Evolutionary conservation across 1,284 basidiomycete genomes (phyloP), one percentile per base, ranked within the genome.

Genomic region (Cutaneotrichosporon curvatum): DNA sequence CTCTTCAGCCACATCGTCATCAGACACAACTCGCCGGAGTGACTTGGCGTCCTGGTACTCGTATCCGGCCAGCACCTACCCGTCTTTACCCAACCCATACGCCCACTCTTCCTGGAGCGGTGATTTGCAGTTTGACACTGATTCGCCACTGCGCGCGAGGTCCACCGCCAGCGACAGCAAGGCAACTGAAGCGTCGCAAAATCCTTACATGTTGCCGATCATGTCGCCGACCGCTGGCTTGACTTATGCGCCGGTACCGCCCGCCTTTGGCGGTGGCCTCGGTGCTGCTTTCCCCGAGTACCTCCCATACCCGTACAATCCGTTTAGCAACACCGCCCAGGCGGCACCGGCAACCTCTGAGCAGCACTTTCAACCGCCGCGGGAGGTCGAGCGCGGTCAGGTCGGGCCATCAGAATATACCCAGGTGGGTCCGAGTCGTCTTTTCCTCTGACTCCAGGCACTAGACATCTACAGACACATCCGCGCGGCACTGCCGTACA

Each of bases 341-440:
- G 8, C 32, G n/a, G 8, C 14, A n/a, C 32, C 32, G 11, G 14
- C 14, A 7, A 9, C 32, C 8, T 15, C 32, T 34, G 32, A 28
- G 25, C 25, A 28, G 25, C 25, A 28, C 8, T 28, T 7, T 28
- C 25, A 28, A 12, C 25, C 25, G 15, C 32, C 5, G 32, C 32
- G 14, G 9, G 32, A 34, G 8, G 16, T 16, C 18, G 9, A 11
- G 14, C 30, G 33, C 22, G 37, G 38, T 4, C 39, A 41, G 32
- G 39, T 59, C 25, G 53, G 57, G 3, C 41, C 56, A 4, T 53
- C 57, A 2, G 60, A 65, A 15, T 68, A 62, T 41, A 55, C 64
- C 0, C 55, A 59, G 40, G 63, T 63, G 37, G 51, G 61, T 56
- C n/a, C n/a, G n/a, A n/a, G n/a, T n/a, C n/a, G n/a, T 3, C 30